Base-by-base conservation (phyloP, 2,329 filamentous ascomycete species). In the Trichoderma sp. region DNA sequence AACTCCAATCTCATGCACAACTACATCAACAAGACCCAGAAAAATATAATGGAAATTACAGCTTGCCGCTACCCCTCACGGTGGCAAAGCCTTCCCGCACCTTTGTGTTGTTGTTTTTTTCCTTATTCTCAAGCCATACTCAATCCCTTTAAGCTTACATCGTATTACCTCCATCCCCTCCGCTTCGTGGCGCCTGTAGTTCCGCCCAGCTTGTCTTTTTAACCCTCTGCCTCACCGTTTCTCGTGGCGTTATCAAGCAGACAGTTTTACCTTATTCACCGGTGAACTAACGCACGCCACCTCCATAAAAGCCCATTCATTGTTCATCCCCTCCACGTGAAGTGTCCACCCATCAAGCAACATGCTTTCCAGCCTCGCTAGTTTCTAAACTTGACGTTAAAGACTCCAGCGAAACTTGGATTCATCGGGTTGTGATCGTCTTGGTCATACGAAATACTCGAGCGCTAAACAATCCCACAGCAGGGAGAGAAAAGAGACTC, bases 111-210 rank as follows among this genome's bases (percentile, higher is more conserved):
- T 36, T 36, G 13, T 7, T 8, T 15, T n/a, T n/a, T n/a, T n/a
- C n/a, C n/a, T n/a, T n/a, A n/a, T 6, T 36, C 43, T 57, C 53
- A 32, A 32, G 62, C 62, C 62, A 32, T 50, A 50, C 62, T 47
- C 59, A 63, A 67, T 39, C n/a, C 28, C 66, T 28, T 69, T 69
- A 69, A 69, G 66, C 66, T 69, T 69, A 69, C 66, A 34, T 69
- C 66, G 39, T 69, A 68, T 69, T 69, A 50, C 66, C 66, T 69
- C 66, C 66, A 50, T 50, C 55, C 55, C 57, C 57, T 50, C 66
- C 55, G 55, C 55, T 50, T 3, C 34, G 57, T 69, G 66, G 66
- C 66, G 66, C 28, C 63, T 28, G 11, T 30, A 11, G 34, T 28
- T 43, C 34, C 34, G 23, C 28, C 26, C 47, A 12, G 11, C 15